A percentile compares a stretch with the other conserved stretches of the same genome.
Conservation (phyloP, 495 filamentous ascomycete genomes). For the Parathielavia appendiculata region DNA sequence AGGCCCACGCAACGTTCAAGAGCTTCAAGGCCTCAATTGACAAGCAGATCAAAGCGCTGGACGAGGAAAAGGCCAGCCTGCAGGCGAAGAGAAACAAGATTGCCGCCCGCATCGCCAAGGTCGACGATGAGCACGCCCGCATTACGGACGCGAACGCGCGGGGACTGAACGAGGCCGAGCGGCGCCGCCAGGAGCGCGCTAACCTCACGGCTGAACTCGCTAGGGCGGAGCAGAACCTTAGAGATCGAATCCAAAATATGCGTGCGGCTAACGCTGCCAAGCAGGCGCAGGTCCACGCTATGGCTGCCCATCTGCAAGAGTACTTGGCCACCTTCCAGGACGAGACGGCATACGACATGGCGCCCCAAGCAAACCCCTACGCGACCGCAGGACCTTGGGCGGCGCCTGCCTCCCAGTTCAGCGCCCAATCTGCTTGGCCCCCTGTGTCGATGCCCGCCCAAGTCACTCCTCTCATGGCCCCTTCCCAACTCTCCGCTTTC, state of each 20-base stretch:
- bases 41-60: conserved; percentile 56
- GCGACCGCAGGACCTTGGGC: conserved; percentile 24
- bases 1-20: conserved; percentile 54
- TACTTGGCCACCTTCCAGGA: conserved; percentile 38
- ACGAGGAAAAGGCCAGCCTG: conserved; percentile 60
- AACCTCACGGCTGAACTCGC: conserved; percentile 59
- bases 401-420: conserved; percentile 13
- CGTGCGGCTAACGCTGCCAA: conserved; percentile 38
- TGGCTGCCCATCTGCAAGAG: conserved; percentile 38
- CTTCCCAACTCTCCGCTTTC: conserved; percentile 21
- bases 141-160: conserved; percentile 72
- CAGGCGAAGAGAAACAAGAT: conserved; percentile 76
- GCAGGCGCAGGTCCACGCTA: conserved; percentile 37
- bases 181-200: conserved; percentile 63
- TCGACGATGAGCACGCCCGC: conserved; percentile 72
- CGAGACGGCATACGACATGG: conserved; percentile 26
- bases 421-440: conserved; percentile 26
- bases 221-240: conserved; percentile 48
- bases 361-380: conserved; percentile 20
- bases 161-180: conserved; percentile 68
- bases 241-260: conserved; percentile 34
- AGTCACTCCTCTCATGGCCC: conserved; percentile 20
- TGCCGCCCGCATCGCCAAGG: conserved; percentile 64
- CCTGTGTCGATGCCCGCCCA: conserved; percentile 23
- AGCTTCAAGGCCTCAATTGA: conserved; percentile 59